Conservation (phyloP, 2,329 filamentous ascomycete species). For the Myrmaecium sp. region DNA sequence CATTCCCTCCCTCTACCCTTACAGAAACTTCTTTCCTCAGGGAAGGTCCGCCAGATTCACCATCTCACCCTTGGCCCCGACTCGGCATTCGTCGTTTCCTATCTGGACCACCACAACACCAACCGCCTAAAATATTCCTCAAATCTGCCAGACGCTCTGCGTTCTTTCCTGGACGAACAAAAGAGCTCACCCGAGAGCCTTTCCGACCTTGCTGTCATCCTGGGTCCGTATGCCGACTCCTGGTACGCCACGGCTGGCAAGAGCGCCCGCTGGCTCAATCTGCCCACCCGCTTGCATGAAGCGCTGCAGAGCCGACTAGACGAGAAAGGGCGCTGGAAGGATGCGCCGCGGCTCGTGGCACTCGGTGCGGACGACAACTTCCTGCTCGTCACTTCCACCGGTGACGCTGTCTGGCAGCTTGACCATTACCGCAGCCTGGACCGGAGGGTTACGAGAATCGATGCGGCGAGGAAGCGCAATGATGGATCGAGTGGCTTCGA, state of each 20-base stretch:
- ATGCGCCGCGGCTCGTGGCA: conserved; percentile 15
- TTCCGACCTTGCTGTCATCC: conserved; percentile 11
- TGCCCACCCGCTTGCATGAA: conserved; percentile 10
- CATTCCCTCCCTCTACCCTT: too few species aligned
- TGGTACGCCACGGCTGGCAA: conserved; percentile 15
- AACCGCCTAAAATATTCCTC: too few species aligned
- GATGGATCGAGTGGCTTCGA: conserved; percentile 10
- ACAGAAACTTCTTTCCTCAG: too few species aligned
- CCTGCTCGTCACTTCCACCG: conserved; percentile 14
- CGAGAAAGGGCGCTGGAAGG: conserved; percentile 13
- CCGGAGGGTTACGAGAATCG: too few species aligned
- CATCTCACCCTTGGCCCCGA: too few species aligned
- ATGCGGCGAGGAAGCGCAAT: too few species aligned
- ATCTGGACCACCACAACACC: too few species aligned
- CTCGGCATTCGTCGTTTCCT: too few species aligned
- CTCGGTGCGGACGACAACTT: conserved; percentile 15
- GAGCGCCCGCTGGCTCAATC: conserved; percentile 16
- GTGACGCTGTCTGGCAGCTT: conserved; percentile 15
- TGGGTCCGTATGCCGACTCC: conserved; percentile 17
- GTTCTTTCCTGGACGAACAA: conserved; percentile 11
- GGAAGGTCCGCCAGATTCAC: too few species aligned
- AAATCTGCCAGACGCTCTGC: conserved; percentile 12
- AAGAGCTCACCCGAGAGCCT: conserved; percentile 9
- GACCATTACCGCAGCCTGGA: conserved; percentile 10
- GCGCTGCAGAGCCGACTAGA: conserved; percentile 14